These are phyloP conservation scores for Petasospora fabianii DNA, from an alignment of 1,139 yeast genomes.

Conservation along the genomic window DNA sequence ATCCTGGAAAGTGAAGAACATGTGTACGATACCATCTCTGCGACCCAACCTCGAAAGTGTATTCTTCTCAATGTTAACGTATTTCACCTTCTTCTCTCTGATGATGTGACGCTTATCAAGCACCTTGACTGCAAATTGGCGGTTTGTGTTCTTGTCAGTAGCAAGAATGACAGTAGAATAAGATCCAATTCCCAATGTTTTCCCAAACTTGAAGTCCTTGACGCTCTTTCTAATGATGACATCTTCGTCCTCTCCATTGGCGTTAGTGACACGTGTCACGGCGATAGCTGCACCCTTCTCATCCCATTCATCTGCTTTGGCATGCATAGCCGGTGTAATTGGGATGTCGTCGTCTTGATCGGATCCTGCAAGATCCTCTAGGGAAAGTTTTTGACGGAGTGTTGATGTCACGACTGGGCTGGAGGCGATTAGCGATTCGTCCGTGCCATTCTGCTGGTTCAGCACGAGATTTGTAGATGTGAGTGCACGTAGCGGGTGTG, in stretches of 20 bases:
- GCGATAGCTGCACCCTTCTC: constrained; percentile 51
- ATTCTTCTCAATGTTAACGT: constrained; percentile 74
- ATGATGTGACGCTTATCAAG: constrained; percentile 72
- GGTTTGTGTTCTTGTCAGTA: constrained; percentile 51
- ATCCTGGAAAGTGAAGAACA: constrained; percentile 78
- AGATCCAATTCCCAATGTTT: constrained; percentile 76
- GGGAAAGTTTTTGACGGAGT: constrained; percentile 5
- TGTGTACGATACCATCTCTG: constrained; percentile 64
- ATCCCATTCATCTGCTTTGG: constrained; percentile 19
- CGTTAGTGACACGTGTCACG: constrained; percentile 42
- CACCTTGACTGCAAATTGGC: constrained; percentile 70
- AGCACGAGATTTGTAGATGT: constrained; percentile 24
- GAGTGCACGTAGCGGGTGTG: constrained; percentile 26
- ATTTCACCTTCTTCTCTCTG: constrained; percentile 73
- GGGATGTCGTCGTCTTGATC: constrained; percentile 7
- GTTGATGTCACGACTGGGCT: constrained; percentile 11
- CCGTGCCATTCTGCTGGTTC: constrained; percentile 25
- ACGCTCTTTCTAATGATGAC: constrained; percentile 50
- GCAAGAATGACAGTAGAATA: constrained; percentile 75
- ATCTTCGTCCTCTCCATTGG: constrained; percentile 43
- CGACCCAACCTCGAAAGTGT: constrained; percentile 69
- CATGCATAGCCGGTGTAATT: not conserved
- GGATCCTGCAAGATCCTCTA: constrained; percentile 1
- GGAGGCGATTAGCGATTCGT: constrained; percentile 19
- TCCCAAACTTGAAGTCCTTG: constrained; percentile 68